phyloP scores from a whole-genome alignment of 176 grass and related monocot genomes.

The Coix lacrymajobi region DNA sequence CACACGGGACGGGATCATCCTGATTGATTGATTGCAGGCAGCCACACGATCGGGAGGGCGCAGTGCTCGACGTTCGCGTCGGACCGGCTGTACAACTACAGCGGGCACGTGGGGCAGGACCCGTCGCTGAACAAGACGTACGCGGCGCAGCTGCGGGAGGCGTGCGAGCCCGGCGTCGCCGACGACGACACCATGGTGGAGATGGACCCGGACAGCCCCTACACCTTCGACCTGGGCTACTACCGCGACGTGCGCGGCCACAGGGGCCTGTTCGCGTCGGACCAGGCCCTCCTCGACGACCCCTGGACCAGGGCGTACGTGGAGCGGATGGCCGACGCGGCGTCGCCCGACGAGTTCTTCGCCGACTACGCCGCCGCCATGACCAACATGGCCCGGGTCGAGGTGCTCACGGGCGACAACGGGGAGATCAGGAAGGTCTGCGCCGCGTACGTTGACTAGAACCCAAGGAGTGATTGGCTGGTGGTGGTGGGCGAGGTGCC shows the following conservation, averaged over 20 bases:
- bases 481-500: background rate
- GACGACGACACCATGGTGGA: background rate
- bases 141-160: slow-evolving; percentile 31
- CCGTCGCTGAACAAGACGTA: slow-evolving; percentile 44
- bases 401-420: slow-evolving; percentile 44
- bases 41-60: slow-evolving; percentile 46
- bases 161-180: slow-evolving; percentile 15
- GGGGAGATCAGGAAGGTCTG: slow-evolving; percentile 53
- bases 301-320: slow-evolving; percentile 36
- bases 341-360: slow-evolving; percentile 48
- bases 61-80: slow-evolving; percentile 37
- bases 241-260: slow-evolving; percentile 20
- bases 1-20: too few species aligned
- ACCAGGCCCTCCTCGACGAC: slow-evolving; percentile 50
- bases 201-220: slow-evolving; percentile 28
- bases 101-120: slow-evolving; percentile 32
- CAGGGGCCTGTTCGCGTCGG: slow-evolving; percentile 39
- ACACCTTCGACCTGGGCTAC: slow-evolving; percentile 45
- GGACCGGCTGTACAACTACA: slow-evolving; percentile 58
- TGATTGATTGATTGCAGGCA: background rate
- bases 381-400: slow-evolving; percentile 51
- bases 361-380: slow-evolving; percentile 42
- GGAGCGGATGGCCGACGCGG: slow-evolving; percentile 33
- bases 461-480: background rate
- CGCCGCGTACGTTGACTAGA: slow-evolving; percentile 42